Evolutionary conservation across 805 yeast species (phyloP).

Genomic region (Blastobotrys muscicola): DNA sequence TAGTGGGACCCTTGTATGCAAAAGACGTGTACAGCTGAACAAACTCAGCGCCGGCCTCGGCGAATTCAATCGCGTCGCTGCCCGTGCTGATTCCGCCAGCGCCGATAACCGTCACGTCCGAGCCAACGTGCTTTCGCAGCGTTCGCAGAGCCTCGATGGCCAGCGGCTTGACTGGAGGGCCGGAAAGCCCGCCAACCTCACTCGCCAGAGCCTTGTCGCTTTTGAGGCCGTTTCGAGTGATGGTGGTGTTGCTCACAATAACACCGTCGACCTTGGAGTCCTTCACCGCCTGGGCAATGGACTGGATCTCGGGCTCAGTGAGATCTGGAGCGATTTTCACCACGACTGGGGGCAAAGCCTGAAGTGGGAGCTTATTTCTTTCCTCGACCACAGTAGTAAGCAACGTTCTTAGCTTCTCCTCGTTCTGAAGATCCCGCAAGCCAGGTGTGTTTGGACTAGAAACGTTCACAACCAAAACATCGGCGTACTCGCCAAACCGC

Average conservation of each 20-base stretch:
- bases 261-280: constrained; percentile 80
- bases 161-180: constrained; percentile 79
- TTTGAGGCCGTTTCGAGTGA: constrained; percentile 53
- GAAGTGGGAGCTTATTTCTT: constrained; percentile 42
- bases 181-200: constrained; percentile 85
- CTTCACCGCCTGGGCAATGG: constrained; percentile 75
- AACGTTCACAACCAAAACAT: constrained; percentile 81
- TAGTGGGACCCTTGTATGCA: constrained; percentile 89
- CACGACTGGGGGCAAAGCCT: constrained; percentile 47
- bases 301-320: constrained; percentile 65
- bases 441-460: constrained; percentile 97
- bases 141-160: constrained; percentile 61
- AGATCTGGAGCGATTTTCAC: constrained; percentile 95
- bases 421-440: constrained; percentile 74
- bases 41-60: constrained; percentile 88
- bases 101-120: constrained; percentile 69
- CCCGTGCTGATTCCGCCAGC: constrained; percentile 93
- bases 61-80: constrained; percentile 82
- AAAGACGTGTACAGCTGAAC: constrained; percentile 82
- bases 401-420: constrained; percentile 58
- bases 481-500: constrained; percentile 74
- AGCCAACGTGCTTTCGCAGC: constrained; percentile 70
- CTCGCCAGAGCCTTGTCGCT: constrained; percentile 38
- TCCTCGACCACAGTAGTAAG: constrained; percentile 59
- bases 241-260: constrained; percentile 85